These are phyloP conservation scores for Stephanodiscus minutulus DNA, from an alignment of 108 stramenopile species.

Conservation along the genomic window DNA sequence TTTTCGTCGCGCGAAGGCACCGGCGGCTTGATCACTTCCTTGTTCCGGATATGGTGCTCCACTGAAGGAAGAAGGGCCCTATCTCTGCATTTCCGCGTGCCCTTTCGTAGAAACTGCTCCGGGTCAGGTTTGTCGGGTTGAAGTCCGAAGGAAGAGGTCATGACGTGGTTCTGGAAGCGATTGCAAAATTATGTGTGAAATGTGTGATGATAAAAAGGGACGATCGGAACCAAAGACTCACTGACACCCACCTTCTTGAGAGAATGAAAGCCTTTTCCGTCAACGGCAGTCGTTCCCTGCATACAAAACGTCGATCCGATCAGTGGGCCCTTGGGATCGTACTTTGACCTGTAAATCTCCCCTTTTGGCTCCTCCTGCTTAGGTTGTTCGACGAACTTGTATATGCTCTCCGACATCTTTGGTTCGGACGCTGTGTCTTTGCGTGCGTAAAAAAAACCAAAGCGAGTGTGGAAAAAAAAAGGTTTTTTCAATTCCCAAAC, in stretches of 20 bases:
- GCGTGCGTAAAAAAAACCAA: neutral
- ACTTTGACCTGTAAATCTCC: conserved; percentile 59
- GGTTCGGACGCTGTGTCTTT: neutral
- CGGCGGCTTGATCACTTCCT: conserved; percentile 49
- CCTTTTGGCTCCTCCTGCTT: conserved; percentile 44
- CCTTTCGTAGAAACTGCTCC: conserved; percentile 53
- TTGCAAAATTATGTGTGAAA: neutral
- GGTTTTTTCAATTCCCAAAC: neutral
- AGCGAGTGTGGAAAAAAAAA: neutral
- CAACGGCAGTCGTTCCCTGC: conserved; percentile 55
- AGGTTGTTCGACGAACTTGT: conserved; percentile 61
- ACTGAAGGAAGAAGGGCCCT: conserved; percentile 15
- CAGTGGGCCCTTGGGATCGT: conserved; percentile 57
- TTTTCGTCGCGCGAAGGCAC: conserved; percentile 55
- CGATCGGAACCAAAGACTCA: conserved; percentile 4
- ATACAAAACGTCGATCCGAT: conserved; percentile 66
- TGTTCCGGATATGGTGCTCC: conserved; percentile 27
- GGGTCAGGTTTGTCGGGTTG: conserved; percentile 45
- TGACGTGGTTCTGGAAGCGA: conserved; percentile 46
- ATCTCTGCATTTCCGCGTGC: conserved; percentile 29
- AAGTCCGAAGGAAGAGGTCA: conserved; percentile 47
- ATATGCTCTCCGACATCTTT: conserved; percentile 54
- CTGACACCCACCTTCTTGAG: conserved; percentile 46
- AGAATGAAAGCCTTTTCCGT: conserved; percentile 54
- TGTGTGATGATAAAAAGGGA: neutral